Evolutionary conservation across 495 filamentous ascomycete species (phyloP).

Genomic region (Evernia prunastri): DNA sequence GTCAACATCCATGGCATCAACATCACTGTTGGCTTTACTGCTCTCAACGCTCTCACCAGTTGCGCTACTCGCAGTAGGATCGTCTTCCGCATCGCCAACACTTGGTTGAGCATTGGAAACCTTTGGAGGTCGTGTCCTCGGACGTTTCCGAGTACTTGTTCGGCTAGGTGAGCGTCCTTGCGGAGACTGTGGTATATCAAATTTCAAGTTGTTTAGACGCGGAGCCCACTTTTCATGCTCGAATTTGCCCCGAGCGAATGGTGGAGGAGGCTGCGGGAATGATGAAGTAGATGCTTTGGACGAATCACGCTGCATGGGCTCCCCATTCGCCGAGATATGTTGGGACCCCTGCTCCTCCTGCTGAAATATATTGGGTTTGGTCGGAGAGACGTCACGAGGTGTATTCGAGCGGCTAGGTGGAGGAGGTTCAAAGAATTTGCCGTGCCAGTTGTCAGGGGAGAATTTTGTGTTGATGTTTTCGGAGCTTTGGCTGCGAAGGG

Average conservation of each 20-base stretch:
- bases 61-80: constrained; percentile 12
- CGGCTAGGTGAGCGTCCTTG: constrained; percentile 31
- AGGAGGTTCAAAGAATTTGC: constrained; percentile 48
- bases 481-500: constrained; percentile 52
- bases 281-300: constrained; percentile 20
- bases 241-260: constrained; percentile 46
- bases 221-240: constrained; percentile 59
- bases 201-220: constrained; percentile 56
- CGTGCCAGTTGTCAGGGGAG: constrained; percentile 53
- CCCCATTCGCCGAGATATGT: constrained; percentile 8
- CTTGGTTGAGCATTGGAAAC: constrained; percentile 38
- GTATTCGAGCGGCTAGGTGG: constrained; percentile 31
- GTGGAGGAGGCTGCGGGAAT: constrained; percentile 29
- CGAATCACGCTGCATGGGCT: constrained; percentile 16
- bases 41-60: constrained; percentile 18
- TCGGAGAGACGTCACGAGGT: constrained; percentile 34
- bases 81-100: constrained; percentile 36
- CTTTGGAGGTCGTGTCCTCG: constrained; percentile 36
- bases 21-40: constrained; percentile 23
- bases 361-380: constrained; percentile 25
- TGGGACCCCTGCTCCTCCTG: constrained; percentile 17
- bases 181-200: constrained; percentile 44
- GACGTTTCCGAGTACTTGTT: constrained; percentile 29
- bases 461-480: constrained; percentile 75
- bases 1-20: constrained; percentile 46